Evolutionary conservation across 805 yeast species (phyloP).

Genomic region (Candida vaughaniae): DNA sequence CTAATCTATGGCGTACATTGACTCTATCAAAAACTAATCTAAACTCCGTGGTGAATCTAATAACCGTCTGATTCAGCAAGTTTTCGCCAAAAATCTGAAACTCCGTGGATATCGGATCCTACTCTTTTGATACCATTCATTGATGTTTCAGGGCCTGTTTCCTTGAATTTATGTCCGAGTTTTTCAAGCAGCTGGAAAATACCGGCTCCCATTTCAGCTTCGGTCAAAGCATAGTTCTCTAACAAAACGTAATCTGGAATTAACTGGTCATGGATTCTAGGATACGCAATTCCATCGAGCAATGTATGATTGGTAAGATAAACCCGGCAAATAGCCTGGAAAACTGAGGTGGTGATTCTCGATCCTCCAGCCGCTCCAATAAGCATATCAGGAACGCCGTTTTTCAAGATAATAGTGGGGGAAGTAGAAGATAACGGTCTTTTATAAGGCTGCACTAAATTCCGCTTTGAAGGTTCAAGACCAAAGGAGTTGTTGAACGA

Average conservation of each 20-base stretch:
- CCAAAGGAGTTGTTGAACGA: constrained; percentile 71
- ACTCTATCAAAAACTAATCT: too few relatives aligned
- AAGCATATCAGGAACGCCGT: constrained; percentile 54
- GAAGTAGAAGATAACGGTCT: constrained; percentile 84
- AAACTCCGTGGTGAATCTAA: too few relatives aligned
- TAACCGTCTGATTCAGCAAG: constrained; percentile 72
- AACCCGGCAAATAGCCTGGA: constrained; percentile 73
- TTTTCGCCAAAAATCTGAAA: constrained; percentile 89
- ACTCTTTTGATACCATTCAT: constrained; percentile 50
- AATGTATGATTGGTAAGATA: constrained; percentile 59
- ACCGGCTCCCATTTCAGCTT: constrained; percentile 28
- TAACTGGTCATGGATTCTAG: constrained; percentile 87
- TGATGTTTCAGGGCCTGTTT: constrained; percentile 38
- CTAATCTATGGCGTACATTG: too few relatives aligned
- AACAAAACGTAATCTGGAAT: constrained; percentile 66
- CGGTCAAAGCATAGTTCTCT: constrained; percentile 51
- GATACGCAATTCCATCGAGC: constrained; percentile 70
- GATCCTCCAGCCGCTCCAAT: constrained; percentile 97
- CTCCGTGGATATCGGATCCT: constrained; percentile 58
- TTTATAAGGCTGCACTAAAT: constrained; percentile 70
- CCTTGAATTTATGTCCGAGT: constrained; percentile 30
- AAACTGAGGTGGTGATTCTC: constrained; percentile 75
- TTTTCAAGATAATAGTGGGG: constrained; percentile 63
- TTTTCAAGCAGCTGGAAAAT: constrained; percentile 38
- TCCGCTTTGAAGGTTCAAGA: constrained; percentile 76